Percentiles rank a stretch among this genome's conserved stretches.
Conservation (phyloP, 1,284 basidiomycete genomes). For the Moesziomyces antarcticus region DNA sequence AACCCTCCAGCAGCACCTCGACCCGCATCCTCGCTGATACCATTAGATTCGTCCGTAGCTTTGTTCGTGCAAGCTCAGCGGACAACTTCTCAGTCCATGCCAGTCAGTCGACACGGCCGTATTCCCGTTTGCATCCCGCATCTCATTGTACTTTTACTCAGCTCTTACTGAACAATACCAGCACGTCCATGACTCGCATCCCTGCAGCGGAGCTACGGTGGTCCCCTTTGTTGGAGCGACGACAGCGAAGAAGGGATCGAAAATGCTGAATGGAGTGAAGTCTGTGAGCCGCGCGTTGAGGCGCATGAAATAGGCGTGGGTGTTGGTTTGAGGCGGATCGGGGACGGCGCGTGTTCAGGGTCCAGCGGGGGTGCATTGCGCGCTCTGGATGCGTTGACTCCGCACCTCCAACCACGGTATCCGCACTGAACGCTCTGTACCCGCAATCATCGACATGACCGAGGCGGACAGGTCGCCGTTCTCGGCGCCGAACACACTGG, state of each 20-base stretch:
- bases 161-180: not conserved
- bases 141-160: constrained; percentile 31
- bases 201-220: no score
- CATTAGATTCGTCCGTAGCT: no score
- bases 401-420: not conserved
- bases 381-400: not conserved
- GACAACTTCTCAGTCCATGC: not conserved
- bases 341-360: constrained; percentile 14
- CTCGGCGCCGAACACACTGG: constrained; percentile 8
- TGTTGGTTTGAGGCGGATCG: constrained; percentile 10
- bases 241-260: no score
- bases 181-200: no score
- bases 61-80: no score
- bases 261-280: not conserved
- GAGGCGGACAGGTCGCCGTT: constrained; percentile 5
- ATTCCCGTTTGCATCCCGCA: constrained; percentile 8
- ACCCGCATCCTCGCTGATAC: not conserved
- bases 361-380: constrained; percentile 7
- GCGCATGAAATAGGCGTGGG: not conserved
- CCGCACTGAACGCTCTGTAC: not conserved
- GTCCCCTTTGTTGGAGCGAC: no score
- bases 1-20: not conserved
- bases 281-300: not conserved
- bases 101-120: not conserved
- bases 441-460: constrained; percentile 2